These are phyloP conservation scores for Heterobasidion irregulare DNA, from an alignment of 1,284 basidiomycete genomes.

Conservation along the genomic window DNA sequence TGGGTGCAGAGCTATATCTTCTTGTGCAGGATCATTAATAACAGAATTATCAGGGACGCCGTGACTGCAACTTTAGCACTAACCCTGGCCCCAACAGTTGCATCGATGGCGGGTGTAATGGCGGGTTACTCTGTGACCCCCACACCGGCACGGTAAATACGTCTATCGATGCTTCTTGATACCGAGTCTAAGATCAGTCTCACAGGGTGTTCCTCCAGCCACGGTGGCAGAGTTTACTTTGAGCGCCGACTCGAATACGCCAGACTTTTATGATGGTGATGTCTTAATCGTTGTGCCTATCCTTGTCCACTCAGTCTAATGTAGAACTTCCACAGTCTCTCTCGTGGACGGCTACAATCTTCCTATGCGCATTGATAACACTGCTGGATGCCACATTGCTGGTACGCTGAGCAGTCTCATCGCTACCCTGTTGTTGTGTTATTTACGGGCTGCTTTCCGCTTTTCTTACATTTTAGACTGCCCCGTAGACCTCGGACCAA, in stretches of 20 bases:
- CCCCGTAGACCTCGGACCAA: conserved; percentile 34
- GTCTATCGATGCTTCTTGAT: not conserved
- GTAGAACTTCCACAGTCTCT: not conserved
- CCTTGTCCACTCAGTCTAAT: not conserved
- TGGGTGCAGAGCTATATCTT: conserved; percentile 5
- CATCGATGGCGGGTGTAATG: conserved; percentile 17
- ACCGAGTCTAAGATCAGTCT: not conserved
- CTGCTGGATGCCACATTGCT: conserved; percentile 37
- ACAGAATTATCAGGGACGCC: conserved; percentile 18
- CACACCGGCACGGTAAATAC: conserved; percentile 13
- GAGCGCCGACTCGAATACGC: conserved; percentile 14
- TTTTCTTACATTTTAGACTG: conserved; percentile 28
- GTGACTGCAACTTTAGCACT: conserved; percentile 28
- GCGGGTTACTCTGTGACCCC: conserved; percentile 15
- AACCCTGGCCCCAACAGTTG: conserved; percentile 18
- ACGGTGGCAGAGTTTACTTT: conserved; percentile 38
- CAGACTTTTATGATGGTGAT: conserved; percentile 35
- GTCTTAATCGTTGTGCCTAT: not conserved
- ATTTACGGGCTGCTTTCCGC: no score
- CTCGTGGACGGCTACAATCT: conserved; percentile 31
- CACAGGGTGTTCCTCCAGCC: conserved; percentile 34
- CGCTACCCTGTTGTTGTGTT: no score
- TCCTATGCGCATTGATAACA: conserved; percentile 45
- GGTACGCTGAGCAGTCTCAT: no score
- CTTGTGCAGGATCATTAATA: not conserved